Evolutionary conservation across 2,329 filamentous ascomycete genomes (phyloP), one percentile per base, ranked within the genome.

Genomic region (Fusarium foetens): DNA sequence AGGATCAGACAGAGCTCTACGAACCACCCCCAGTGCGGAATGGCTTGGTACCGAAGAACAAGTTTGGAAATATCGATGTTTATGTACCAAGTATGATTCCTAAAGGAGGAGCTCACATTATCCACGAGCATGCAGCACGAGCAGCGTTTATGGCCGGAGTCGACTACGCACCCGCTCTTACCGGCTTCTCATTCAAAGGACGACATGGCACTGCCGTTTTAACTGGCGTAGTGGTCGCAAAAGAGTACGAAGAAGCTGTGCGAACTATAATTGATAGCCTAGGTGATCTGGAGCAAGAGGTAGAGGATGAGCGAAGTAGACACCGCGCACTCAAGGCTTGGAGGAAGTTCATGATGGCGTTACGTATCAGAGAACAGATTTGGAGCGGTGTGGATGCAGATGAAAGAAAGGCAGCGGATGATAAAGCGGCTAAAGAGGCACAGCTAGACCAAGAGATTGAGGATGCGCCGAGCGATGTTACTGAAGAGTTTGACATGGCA

Each of bases 1-100:
- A 85, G 23, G 86, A 89, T 13, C 90, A 94, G 77, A 94, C 95
- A 0, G 88, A 92, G 19, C 68, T 91, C 0, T 98, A 97, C 80
- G 82, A 88, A 17, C 89, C 95, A 1, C 92, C 94, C 2, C 91
- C 94, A 0, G 91, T 98, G 3, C 85, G 93, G 7, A 83, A 90
- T 57, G 95, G 94, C 1, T 85, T 86, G 17, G 88, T 98, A 3
- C 95, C 96, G 0, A 95, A 94, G 82, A 99, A 99, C 79, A 91
- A 92, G 23, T 99, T 94, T 80, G 94, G 94, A 16, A 99, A 99
- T 78, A 91, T 98, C 66, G 96, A 98, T 77, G 88, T 97, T 42
- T 98, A 95, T 79, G 94, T 97, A 16, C 91, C 94, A 0, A 94
- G 90, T 69, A 98, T 99, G 96, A 86, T 98, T 1, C 96, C 96